Conservation (phyloP, 2,329 filamentous ascomycete species). For the Conoideocrella luteorostrata region DNA sequence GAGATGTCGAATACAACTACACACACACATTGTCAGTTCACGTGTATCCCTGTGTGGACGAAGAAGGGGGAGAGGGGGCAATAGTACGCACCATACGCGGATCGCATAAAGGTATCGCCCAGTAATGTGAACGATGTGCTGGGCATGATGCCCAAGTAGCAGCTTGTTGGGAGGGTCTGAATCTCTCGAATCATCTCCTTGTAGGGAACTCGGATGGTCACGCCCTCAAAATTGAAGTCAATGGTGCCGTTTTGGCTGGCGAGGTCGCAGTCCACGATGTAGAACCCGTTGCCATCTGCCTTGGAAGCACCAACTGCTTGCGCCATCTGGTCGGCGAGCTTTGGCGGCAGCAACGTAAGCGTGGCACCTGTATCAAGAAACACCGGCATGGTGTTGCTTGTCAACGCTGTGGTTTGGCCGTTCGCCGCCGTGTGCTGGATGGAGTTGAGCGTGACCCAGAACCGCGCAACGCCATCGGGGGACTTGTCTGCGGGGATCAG, state of each 20-base stretch:
- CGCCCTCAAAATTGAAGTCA: conserved; percentile 42
- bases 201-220: conserved; percentile 44
- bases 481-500: conserved; percentile 51
- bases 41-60: no score
- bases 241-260: conserved; percentile 34
- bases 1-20: conserved; percentile 49
- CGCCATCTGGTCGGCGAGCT: conserved; percentile 44
- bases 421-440: conserved; percentile 34
- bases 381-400: conserved; percentile 41
- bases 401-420: conserved; percentile 21
- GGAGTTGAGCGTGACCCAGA: conserved; percentile 44
- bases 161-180: conserved; percentile 22
- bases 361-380: conserved; percentile 68
- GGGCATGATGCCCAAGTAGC: conserved; percentile 44
- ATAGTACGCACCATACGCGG: conserved; percentile 38
- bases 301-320: conserved; percentile 39
- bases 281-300: conserved; percentile 37
- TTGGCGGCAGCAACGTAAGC: conserved; percentile 57
- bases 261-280: conserved; percentile 38
- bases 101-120: conserved; percentile 48
- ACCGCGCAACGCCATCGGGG: conserved; percentile 46
- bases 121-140: conserved; percentile 42
- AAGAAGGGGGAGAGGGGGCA: background rate
- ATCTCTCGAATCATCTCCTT: conserved; percentile 36
- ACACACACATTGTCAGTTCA: no score